Percentiles rank a stretch among this genome's conserved stretches.
phyloP scores from a whole-genome alignment of 2,329 filamentous ascomycete genomes.

The Aspergillus pseudoglaucus region DNA sequence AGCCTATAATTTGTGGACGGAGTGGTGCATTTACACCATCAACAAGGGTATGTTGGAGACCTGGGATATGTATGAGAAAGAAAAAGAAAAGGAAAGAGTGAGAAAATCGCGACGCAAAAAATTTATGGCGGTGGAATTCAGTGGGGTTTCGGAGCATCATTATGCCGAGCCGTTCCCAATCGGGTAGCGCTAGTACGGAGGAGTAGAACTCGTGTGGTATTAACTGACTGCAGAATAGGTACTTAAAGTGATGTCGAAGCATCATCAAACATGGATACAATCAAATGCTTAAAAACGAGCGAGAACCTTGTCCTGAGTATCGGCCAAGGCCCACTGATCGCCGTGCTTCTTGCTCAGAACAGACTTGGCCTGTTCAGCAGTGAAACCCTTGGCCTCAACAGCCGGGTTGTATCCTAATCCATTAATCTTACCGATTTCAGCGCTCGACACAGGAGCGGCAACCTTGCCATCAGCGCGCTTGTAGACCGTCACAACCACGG shows the following conservation, averaged over 20 bases:
- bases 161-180: neutral
- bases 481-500: constrained; percentile 85
- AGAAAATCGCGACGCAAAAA: constrained; percentile 10
- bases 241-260: too few relatives aligned
- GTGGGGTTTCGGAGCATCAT: neutral
- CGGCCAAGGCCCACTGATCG: constrained; percentile 71
- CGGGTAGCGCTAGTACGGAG: neutral
- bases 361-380: constrained; percentile 62
- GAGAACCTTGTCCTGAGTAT: constrained; percentile 67
- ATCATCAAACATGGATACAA: neutral
- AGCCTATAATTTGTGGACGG: constrained; percentile 37
- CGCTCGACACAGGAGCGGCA: constrained; percentile 55
- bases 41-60: constrained; percentile 43
- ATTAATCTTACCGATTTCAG: constrained; percentile 58
- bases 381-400: constrained; percentile 82
- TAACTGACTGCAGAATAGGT: neutral
- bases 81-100: constrained; percentile 14
- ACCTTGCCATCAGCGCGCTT: constrained; percentile 69
- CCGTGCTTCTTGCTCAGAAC: constrained; percentile 63
- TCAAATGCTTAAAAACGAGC: constrained; percentile 50
- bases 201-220: neutral
- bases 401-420: constrained; percentile 87
- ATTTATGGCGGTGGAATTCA: constrained; percentile 9
- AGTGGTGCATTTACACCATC: constrained; percentile 24
- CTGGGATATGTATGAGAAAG: constrained; percentile 26